Conservation (phyloP, 129 eudicot genomes). For the Sambucus nigra region DNA sequence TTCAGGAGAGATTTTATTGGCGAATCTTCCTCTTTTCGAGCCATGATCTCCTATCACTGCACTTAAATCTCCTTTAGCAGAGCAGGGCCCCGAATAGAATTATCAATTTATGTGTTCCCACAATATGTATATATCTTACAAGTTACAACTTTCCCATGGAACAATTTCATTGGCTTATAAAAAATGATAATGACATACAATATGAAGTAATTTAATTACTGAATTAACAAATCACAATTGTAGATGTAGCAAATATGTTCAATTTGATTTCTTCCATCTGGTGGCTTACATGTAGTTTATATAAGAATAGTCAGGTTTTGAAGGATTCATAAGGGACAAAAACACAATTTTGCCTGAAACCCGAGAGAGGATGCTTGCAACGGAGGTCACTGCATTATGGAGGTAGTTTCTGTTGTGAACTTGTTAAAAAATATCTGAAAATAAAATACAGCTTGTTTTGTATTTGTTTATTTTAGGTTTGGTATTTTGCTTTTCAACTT, state of each 20-base stretch:
- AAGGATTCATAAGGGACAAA: constrained; percentile 81
- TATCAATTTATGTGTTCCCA: too few species aligned
- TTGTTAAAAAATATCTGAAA: neutral
- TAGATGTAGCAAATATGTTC: neutral
- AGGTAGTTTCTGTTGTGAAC: constrained; percentile 34
- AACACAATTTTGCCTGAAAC: constrained; percentile 90
- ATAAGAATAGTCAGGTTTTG: constrained; percentile 82
- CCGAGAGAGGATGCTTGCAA: constrained; percentile 89
- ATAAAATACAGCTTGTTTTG: neutral
- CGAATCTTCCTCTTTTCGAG: too few species aligned
- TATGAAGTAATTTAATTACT: neutral
- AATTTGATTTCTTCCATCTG: neutral
- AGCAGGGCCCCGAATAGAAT: too few species aligned
- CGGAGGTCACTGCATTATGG: constrained; percentile 91
- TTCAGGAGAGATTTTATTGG: too few species aligned
- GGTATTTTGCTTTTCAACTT: neutral
- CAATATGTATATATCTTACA: too few species aligned
- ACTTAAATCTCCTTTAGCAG: too few species aligned
- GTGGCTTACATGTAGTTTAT: constrained; percentile 12
- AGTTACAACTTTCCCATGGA: too few species aligned
- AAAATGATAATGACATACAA: too few species aligned
- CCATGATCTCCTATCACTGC: too few species aligned
- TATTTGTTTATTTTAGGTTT: neutral
- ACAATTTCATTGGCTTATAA: too few species aligned
- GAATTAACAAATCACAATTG: neutral